Base-by-base conservation (phyloP, 2,329 filamentous ascomycete genomes). In the Colletotrichum tropicale region DNA sequence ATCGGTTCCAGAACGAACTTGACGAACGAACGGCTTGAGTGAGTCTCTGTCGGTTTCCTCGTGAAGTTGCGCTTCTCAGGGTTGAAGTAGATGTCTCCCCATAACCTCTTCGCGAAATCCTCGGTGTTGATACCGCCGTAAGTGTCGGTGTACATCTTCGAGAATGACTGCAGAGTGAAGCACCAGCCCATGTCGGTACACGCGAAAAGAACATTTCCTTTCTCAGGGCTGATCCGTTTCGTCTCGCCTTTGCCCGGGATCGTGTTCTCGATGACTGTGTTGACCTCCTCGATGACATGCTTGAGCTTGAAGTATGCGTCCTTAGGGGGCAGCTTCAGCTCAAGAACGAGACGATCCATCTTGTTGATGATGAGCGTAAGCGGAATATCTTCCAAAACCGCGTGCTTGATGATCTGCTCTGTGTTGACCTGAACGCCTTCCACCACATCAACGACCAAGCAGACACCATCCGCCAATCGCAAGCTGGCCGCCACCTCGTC, bases 291-390 rank as follows among this genome's bases (percentile, higher is more conserved):
- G 69, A 99, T 92, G n/a, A 98, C 96, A 84, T 98, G 96, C 86
- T 98, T 98, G 70, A 99, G 89, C 89, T 99, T 99, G 89, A 98
- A 98, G 87, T 99, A 99, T 15, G 97, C 97, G 83, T 99, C 97
- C 78, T 93, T 95, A 3, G 97, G 97, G 3, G 97, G 97, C 16
- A 99, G 90, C 84, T 98, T 98, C 66, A 99, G 89, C 86, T 99
- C 97, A 61, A 99, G 86, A 77, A 99, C 98, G 76, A 99, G 87
- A 28, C 97, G 93, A 81, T 99, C 97, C 92, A 99, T 94, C 87
- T 99, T 99, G 90, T 98, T 99, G 86, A 99, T 91, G 71, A 99
- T 92, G 76, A 99, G 88, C 1, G 95, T 97, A 79, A 99, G 86
- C 1, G 97, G 96, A 6, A 98, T 89, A 80, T 96, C 95, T 83